phyloP scores from a whole-genome alignment of 1,284 basidiomycete genomes.

The Meripilus lineatus region DNA sequence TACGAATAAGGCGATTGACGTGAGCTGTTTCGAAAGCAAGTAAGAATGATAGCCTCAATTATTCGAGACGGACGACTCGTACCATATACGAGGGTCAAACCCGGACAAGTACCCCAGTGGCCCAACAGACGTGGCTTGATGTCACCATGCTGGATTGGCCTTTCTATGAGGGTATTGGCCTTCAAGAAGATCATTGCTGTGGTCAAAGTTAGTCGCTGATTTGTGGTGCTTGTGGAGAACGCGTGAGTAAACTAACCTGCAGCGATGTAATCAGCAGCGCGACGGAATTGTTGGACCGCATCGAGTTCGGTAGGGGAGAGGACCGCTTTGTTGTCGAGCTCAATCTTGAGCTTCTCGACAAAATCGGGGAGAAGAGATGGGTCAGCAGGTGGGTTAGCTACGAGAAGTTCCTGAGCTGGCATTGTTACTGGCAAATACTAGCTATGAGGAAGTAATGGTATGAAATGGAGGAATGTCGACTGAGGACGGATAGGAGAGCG shows the following conservation, averaged over 20 bases:
- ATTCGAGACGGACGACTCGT: neutral
- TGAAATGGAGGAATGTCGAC: neutral
- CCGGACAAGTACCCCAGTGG: slow-evolving; percentile 77
- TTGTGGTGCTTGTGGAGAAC: neutral
- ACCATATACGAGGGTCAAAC: slow-evolving; percentile 67
- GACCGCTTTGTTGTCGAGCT: slow-evolving; percentile 37
- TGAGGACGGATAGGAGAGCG: too few species aligned
- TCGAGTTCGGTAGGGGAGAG: slow-evolving; percentile 45
- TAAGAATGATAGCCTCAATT: neutral
- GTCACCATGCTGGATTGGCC: slow-evolving; percentile 54
- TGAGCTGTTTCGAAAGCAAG: slow-evolving; percentile 52
- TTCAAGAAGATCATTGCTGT: slow-evolving; percentile 79
- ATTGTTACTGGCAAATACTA: slow-evolving; percentile 2
- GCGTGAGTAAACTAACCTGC: slow-evolving; percentile 39
- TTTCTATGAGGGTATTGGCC: slow-evolving; percentile 65
- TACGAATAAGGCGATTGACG: slow-evolving; percentile 69
- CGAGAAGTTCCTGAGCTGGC: slow-evolving; percentile 5
- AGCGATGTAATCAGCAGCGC: slow-evolving; percentile 61
- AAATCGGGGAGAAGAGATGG: slow-evolving; percentile 52
- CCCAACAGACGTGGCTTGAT: slow-evolving; percentile 79
- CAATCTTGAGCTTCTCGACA: slow-evolving; percentile 40
- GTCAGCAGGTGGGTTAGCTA: slow-evolving; percentile 57
- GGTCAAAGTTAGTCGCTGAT: slow-evolving; percentile 6
- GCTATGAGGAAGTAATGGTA: neutral
- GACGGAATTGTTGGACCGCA: slow-evolving; percentile 48